Evolutionary conservation across 2,329 filamentous ascomycete genomes (phyloP).

Genomic region (Corinectria fuckeliana): DNA sequence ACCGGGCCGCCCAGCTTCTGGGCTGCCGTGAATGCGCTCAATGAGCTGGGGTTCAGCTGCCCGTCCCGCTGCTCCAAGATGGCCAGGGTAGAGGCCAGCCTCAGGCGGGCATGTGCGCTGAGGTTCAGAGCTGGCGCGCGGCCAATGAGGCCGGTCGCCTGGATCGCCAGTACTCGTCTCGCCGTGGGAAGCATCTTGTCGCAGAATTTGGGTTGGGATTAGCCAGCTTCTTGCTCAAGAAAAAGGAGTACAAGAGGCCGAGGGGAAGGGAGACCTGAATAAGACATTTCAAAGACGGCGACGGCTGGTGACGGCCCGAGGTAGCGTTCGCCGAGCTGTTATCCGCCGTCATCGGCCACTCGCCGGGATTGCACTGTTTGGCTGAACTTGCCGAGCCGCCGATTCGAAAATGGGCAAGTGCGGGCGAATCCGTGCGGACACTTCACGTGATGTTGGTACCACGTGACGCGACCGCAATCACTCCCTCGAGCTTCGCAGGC

Average conservation of each 20-base stretch:
- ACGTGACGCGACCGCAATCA: not conserved
- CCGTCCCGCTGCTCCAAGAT: constrained; percentile 93
- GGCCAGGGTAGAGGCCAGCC: constrained; percentile 84
- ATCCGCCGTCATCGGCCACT: constrained; percentile 38
- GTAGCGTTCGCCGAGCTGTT: constrained; percentile 32
- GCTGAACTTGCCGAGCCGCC: constrained; percentile 32
- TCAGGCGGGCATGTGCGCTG: constrained; percentile 42
- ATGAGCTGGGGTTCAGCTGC: constrained; percentile 80
- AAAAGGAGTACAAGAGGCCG: constrained; percentile 14
- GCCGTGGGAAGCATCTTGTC: constrained; percentile 42
- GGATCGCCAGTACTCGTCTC: constrained; percentile 38
- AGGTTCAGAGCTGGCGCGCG: constrained; percentile 34
- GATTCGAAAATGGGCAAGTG: constrained; percentile 18
- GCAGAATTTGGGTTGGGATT: constrained; percentile 15
- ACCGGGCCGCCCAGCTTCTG: constrained; percentile 84
- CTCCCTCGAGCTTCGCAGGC: not conserved
- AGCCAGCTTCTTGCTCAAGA: constrained; percentile 20
- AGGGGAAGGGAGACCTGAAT: constrained; percentile 9
- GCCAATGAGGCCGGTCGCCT: constrained; percentile 36
- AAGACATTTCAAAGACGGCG: constrained; percentile 27
- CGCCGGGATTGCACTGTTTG: constrained; percentile 34
- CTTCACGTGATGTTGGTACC: not conserved
- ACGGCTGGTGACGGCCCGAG: constrained; percentile 50
- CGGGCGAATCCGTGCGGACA: constrained; percentile 2
- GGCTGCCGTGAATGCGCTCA: constrained; percentile 86